phyloP scores from a whole-genome alignment of 257 asterid genomes.

The Solanum tacnaense region DNA sequence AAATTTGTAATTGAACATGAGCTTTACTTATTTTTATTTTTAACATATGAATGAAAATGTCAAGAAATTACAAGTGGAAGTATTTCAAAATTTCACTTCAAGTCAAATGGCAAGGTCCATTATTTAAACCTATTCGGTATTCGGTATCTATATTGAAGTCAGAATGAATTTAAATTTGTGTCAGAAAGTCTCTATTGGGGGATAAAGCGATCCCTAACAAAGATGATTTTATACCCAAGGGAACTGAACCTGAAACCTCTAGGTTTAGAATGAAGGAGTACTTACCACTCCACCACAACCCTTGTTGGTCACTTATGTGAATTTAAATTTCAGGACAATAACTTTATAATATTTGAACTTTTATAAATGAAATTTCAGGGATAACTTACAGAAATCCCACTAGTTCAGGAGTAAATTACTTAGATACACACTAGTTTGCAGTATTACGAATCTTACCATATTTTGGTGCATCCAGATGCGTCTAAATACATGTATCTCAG shows the following conservation, averaged over 20 bases:
- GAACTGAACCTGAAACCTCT: too few relatives aligned
- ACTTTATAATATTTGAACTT: too few relatives aligned
- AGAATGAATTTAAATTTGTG: accelerated
- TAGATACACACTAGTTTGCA: neutral
- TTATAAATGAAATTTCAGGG: neutral
- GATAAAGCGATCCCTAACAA: too few relatives aligned
- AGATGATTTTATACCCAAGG: accelerated
- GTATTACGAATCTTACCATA: neutral
- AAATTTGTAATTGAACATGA: neutral
- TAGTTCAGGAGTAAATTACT: accelerated
- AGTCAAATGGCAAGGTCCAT: neutral
- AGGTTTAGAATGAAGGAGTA: too few relatives aligned
- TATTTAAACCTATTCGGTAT: neutral
- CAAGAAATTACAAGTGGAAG: neutral
- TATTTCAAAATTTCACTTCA: neutral
- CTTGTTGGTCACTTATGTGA: neutral
- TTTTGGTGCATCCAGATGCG: accelerated
- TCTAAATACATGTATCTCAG: accelerated
- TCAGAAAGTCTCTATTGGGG: too few relatives aligned
- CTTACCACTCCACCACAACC: too few relatives aligned
- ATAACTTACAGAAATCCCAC: accelerated
- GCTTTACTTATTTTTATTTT: neutral
- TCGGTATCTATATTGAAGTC: accelerated
- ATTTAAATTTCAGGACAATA: neutral
- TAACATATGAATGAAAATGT: neutral